Evolutionary conservation across 352 stramenopile species (phyloP).

Genomic region (Globisporangium middletonii): DNA sequence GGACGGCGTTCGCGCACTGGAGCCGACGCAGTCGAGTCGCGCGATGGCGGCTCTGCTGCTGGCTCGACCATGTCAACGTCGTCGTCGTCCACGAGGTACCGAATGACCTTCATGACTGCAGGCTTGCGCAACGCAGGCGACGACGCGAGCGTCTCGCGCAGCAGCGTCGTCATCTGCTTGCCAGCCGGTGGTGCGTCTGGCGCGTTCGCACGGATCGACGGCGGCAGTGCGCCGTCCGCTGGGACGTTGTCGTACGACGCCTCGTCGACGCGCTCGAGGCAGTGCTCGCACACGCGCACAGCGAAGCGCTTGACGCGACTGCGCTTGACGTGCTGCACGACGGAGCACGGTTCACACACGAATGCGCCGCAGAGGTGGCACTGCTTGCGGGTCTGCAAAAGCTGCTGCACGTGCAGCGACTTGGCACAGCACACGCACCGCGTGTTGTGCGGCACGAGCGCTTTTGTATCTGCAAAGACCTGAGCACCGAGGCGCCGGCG

Average conservation of each 20-base stretch:
- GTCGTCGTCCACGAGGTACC: conserved; percentile 35
- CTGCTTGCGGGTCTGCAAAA: conserved; percentile 3
- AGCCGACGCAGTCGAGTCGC: neutral
- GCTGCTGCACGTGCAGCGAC: conserved; percentile 15
- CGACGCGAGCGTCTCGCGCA: conserved; percentile 27
- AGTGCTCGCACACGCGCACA: conserved; percentile 38
- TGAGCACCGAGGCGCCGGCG: conserved; percentile 26
- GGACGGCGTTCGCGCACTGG: neutral
- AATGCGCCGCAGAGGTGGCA: conserved; percentile 6
- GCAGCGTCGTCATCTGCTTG: conserved; percentile 4
- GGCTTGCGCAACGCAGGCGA: conserved; percentile 17
- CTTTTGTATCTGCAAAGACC: conserved; percentile 23
- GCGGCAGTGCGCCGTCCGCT: neutral
- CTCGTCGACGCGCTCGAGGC: conserved; percentile 35
- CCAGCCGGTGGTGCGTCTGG: neutral
- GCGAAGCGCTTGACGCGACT: conserved; percentile 29
- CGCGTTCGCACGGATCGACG: conserved; percentile 1
- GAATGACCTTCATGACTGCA: conserved; percentile 36
- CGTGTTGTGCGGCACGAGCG: conserved; percentile 18
- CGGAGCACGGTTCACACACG: conserved; percentile 38
- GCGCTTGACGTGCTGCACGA: conserved; percentile 31
- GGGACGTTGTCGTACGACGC: conserved; percentile 26
- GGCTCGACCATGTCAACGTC: neutral
- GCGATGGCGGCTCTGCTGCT: neutral
- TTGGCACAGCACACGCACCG: conserved; percentile 26